Percentiles rank a stretch among this genome's conserved stretches.
Evolutionary conservation across 1,284 basidiomycete species (phyloP).

Genomic region (Austroboletus olivaceoglutinosus): DNA sequence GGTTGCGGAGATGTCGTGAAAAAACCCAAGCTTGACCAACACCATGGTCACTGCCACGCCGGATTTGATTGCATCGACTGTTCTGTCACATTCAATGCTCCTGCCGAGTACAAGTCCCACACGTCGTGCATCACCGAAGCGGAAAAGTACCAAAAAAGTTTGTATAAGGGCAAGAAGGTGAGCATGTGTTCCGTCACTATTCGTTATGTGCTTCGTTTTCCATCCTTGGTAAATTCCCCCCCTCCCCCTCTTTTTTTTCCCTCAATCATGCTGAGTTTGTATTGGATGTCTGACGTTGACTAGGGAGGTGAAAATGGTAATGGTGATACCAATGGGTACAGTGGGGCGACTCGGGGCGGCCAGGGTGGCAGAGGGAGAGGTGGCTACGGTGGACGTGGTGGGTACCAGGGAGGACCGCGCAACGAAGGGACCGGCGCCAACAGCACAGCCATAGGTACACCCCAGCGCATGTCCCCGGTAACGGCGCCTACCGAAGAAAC

Average conservation of each 20-base stretch:
- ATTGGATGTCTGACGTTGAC: conserved; percentile 5
- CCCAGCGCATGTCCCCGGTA: conserved; percentile 48
- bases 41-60: conserved; percentile 56
- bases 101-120: conserved; percentile 77
- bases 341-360: conserved; percentile 29
- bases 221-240: too few relatives aligned
- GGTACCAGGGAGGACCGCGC: conserved; percentile 15
- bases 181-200: background rate
- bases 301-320: conserved; percentile 15
- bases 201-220: background rate
- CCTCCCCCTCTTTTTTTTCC: background rate
- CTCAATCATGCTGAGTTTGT: background rate
- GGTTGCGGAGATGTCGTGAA: conserved; percentile 84
- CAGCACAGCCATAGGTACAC: conserved; percentile 64
- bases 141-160: conserved; percentile 85
- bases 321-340: background rate
- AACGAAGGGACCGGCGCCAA: conserved; percentile 61
- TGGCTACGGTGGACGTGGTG: conserved; percentile 23
- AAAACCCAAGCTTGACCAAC: conserved; percentile 85
- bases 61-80: conserved; percentile 89
- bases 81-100: conserved; percentile 72
- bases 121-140: conserved; percentile 86
- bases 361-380: conserved; percentile 24
- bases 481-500: conserved; percentile 20
- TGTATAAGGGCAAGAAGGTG: conserved; percentile 51